Evolutionary conservation across 2,329 filamentous ascomycete genomes (phyloP).

Genomic region (Plenodomus biglobosus): DNA sequence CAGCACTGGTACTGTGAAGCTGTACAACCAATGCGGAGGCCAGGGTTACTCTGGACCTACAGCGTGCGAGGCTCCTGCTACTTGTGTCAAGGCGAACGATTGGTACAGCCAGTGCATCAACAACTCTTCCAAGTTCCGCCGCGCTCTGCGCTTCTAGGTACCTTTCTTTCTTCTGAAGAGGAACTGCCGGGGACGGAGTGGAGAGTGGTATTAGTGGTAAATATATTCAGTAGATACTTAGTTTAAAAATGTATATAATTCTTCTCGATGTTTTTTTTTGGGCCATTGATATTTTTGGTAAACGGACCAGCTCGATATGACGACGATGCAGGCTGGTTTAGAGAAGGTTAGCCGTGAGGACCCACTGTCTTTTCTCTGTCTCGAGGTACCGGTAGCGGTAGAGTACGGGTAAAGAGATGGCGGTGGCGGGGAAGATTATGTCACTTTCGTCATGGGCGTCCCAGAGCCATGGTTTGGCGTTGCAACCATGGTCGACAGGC

Average conservation of each 20-base stretch:
- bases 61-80: slow-evolving; percentile 39
- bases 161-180: neutral
- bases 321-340: neutral
- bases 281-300: neutral
- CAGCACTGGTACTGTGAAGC: slow-evolving; percentile 5
- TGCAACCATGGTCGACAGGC: neutral
- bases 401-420: no score
- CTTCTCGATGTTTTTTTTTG: no score
- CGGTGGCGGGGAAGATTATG: neutral
- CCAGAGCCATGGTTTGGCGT: neutral
- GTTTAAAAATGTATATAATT: no score
- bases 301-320: neutral
- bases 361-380: neutral
- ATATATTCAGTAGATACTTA: neutral
- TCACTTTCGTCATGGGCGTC: neutral
- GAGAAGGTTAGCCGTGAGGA: neutral
- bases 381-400: neutral
- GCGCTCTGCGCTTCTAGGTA: neutral
- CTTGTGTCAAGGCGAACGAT: slow-evolving; percentile 41
- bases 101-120: slow-evolving; percentile 48
- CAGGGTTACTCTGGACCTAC: slow-evolving; percentile 42
- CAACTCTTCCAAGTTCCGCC: slow-evolving; percentile 13
- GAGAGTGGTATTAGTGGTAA: neutral
- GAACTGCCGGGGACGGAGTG: no score
- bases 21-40: slow-evolving; percentile 48